Conservation (phyloP, 1,139 yeast genomes). For the Meyerozyma elateridarum region DNA sequence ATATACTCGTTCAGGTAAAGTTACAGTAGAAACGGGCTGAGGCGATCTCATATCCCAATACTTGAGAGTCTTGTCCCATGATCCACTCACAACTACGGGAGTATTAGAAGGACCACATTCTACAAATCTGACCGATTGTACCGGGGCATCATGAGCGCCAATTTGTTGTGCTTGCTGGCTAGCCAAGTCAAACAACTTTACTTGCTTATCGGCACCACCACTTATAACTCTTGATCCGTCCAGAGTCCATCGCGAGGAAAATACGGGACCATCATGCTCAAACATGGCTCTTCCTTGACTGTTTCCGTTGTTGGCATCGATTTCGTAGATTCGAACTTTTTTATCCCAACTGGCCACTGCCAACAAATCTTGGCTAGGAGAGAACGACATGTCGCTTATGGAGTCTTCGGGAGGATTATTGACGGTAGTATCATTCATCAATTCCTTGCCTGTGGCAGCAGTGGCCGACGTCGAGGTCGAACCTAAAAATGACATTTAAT, state of each 20-base stretch:
- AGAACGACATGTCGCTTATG: conserved; percentile 78
- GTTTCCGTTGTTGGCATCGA: conserved; percentile 59
- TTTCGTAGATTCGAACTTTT: conserved; percentile 88
- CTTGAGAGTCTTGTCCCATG: conserved; percentile 93
- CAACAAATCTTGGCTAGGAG: conserved; percentile 83
- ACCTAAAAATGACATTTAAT: conserved; percentile 11
- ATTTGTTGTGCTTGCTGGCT: conserved; percentile 79
- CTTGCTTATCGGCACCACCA: conserved; percentile 93
- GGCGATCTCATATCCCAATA: conserved; percentile 94
- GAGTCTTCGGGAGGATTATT: conserved; percentile 91
- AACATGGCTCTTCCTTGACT: conserved; percentile 85
- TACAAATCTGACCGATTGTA: conserved; percentile 68
- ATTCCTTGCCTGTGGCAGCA: conserved; percentile 15
- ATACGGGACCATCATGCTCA: conserved; percentile 87
- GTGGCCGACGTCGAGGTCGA: conserved; percentile 8
- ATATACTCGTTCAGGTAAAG: conserved; percentile 87
- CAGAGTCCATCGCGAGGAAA: conserved; percentile 72
- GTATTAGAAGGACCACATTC: conserved; percentile 78
- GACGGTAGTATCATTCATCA: conserved; percentile 71
- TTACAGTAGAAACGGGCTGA: conserved; percentile 75
- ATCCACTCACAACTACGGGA: conserved; percentile 85
- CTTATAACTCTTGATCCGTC: conserved; percentile 88
- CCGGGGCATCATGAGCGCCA: conserved; percentile 84
- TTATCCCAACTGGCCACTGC: conserved; percentile 94
- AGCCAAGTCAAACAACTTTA: conserved; percentile 76